A percentile compares a stretch with the other conserved stretches of the same genome.
These are phyloP conservation scores for Acanthamoeba polyphaga DNA, from an alignment of 208 protist genomes.

Conservation along the genomic window DNA sequence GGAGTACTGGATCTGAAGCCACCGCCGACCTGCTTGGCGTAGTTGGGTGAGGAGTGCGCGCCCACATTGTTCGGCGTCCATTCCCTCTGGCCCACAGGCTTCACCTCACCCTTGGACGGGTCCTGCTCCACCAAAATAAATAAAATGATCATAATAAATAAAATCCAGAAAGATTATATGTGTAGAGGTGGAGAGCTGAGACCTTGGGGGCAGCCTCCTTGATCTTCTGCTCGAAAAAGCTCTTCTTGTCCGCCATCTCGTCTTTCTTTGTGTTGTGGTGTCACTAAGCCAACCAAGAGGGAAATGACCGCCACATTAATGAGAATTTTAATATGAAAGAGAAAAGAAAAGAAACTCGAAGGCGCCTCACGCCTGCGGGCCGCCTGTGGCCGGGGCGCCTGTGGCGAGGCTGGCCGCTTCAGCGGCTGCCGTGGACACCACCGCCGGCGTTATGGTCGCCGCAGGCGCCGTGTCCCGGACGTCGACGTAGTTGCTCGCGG, in stretches of 20 bases:
- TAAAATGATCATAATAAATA: neutral
- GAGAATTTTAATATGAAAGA: no score
- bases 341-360: no score
- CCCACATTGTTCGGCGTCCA: conserved; percentile 56
- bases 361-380: neutral
- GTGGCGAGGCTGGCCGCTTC: neutral
- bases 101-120: conserved; percentile 46
- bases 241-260: neutral
- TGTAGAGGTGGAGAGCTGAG: no score
- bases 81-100: conserved; percentile 61
- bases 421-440: neutral
- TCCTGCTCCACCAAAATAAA: neutral
- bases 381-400: neutral
- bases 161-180: neutral
- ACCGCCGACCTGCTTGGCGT: conserved; percentile 38
- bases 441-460: neutral
- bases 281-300: neutral
- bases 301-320: no score
- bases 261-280: no score
- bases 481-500: neutral
- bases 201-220: conserved; percentile 40
- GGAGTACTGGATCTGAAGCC: conserved; percentile 6
- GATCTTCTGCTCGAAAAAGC: conserved; percentile 65
- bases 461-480: neutral
- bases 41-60: neutral